Conservation (phyloP, 352 stramenopile species). For the Phytophthora uliginosa region DNA sequence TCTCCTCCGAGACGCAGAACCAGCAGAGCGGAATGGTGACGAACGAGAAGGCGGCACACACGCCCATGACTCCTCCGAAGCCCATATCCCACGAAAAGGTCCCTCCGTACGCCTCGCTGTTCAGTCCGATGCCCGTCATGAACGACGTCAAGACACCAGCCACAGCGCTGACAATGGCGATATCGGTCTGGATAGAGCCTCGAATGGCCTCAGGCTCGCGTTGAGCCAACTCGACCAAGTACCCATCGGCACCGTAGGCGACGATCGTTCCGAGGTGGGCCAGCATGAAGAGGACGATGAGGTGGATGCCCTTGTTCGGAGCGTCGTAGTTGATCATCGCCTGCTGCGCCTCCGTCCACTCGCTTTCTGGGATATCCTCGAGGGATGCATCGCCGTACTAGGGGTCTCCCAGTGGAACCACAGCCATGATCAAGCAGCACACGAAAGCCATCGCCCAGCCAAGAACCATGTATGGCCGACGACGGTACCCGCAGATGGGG, state of each 20-base stretch:
- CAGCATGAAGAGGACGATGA: conserved; percentile 62
- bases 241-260: conserved; percentile 47
- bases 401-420: conserved; percentile 44
- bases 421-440: conserved; percentile 47
- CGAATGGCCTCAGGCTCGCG: conserved; percentile 52
- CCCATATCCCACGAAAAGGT: conserved; percentile 52
- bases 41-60: conserved; percentile 38
- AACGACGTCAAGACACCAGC: conserved; percentile 44
- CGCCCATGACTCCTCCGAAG: conserved; percentile 50
- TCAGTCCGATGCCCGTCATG: conserved; percentile 56
- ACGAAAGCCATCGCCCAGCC: conserved; percentile 46
- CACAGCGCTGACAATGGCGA: conserved; percentile 32
- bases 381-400: conserved; percentile 50
- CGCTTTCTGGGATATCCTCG: conserved; percentile 22
- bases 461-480: conserved; percentile 54
- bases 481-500: conserved; percentile 55
- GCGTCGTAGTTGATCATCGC: conserved; percentile 45
- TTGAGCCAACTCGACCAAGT: conserved; percentile 60
- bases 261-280: conserved; percentile 57
- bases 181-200: conserved; percentile 48
- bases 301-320: conserved; percentile 36
- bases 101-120: conserved; percentile 51
- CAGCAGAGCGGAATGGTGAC: conserved; percentile 42
- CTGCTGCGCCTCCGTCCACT: conserved; percentile 40
- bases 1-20: conserved; percentile 54